Percentiles rank a stretch among this genome's conserved stretches.
These are phyloP conservation scores for Metschnikowia picachoensis DNA, from an alignment of 805 yeast genomes.

Conservation along the genomic window DNA sequence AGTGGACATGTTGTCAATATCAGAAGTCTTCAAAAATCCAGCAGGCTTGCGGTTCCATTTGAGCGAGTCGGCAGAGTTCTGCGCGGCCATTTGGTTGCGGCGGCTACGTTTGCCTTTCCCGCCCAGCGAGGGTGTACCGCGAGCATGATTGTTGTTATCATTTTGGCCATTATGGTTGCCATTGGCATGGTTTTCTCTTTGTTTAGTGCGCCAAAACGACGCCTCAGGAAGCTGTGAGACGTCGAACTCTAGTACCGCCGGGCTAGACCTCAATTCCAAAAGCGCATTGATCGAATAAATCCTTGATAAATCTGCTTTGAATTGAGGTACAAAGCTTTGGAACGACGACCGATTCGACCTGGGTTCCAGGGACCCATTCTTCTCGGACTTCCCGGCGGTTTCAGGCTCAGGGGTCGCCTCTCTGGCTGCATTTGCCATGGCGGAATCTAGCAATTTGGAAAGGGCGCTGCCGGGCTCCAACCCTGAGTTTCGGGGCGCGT, in stretches of 20 bases:
- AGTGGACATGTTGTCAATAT: constrained; percentile 28
- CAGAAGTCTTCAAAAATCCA: constrained; percentile 20
- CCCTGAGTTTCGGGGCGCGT: constrained; percentile 2
- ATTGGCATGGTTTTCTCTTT: constrained; percentile 4
- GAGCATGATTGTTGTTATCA: background rate
- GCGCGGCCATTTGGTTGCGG: constrained; percentile 11
- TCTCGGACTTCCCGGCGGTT: background rate
- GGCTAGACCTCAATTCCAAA: constrained; percentile 31
- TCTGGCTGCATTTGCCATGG: constrained; percentile 45
- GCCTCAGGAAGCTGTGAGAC: constrained; percentile 40
- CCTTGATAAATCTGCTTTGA: constrained; percentile 11
- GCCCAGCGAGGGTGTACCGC: background rate
- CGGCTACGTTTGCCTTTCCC: constrained; percentile 16
- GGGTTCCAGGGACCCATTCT: constrained; percentile 8
- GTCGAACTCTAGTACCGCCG: constrained; percentile 30
- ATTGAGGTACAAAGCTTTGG: constrained; percentile 10
- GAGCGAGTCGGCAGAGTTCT: constrained; percentile 16
- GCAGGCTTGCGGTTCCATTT: constrained; percentile 31
- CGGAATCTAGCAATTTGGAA: constrained; percentile 41
- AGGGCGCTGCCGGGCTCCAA: constrained; percentile 36
- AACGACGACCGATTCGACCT: constrained; percentile 9
- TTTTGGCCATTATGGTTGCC: constrained; percentile 1
- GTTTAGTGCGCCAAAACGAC: constrained; percentile 46
- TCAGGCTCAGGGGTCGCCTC: constrained; percentile 39
- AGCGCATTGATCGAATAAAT: constrained; percentile 29